Evolutionary conservation across 345 rosid species (phyloP), one percentile per base, ranked within the genome.

Genomic region (Bruguiera parviflora): DNA sequence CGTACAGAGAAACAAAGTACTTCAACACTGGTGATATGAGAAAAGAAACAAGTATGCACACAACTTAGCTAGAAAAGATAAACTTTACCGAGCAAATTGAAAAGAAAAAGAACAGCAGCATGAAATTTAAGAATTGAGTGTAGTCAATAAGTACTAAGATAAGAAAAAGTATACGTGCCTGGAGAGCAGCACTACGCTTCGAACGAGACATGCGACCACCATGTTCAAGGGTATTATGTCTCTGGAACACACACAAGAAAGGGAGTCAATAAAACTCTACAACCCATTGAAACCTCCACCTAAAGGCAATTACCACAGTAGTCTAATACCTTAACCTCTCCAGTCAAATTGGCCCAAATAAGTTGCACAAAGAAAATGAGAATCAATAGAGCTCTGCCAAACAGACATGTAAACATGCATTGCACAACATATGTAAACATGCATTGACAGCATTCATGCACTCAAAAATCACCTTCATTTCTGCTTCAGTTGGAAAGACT

Each of bases 141-240:
- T 29, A 47, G 21, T 18, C 7, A 32, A 56, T 33, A 8, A 16
- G n/a, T 52, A 58, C 58, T 49, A 59, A 51, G 22, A 52, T 55
- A 37, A 47, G 35, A 64, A 63, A 64, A 64, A 56, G 10, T 3
- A 58, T 64, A 71, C 77, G 33, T 77, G 71, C 99, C 93, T 95
- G 96, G n/a, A 95, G 90, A 59, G 92, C 98, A 75, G 95, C 97
- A 83, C 73, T 96, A 7, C 99, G 89, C 83, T 90, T 84, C 5
- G 98, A 79, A 68, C 98, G 92, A 74, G 99, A 90, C 97, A 92
- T 92, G 57, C 79, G 88, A 58, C 98, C 99, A 32, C 90, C 99
- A 84, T 96, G 99, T 75, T 92, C 99, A 46, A 85, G 79, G 1
- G 92, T 69, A 80, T 90, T 90, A 74, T 96, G 99, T 78, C 98